Evolutionary conservation across 495 filamentous ascomycete species (phyloP).

Genomic region (Usnea hakonensis): DNA sequence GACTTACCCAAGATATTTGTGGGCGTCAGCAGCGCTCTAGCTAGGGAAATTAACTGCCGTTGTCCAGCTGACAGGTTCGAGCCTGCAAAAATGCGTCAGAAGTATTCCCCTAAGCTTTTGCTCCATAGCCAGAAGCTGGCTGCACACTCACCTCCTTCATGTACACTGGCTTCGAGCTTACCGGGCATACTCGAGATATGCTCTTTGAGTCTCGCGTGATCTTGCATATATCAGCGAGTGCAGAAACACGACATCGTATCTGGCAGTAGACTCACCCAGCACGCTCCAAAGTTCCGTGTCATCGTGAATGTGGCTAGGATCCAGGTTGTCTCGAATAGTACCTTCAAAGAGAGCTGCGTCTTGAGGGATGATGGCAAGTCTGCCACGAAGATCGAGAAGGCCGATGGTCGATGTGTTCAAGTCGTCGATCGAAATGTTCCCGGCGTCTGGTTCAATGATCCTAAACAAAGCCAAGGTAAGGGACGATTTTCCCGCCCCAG

Average conservation of each 20-base stretch:
- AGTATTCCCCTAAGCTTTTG: neutral
- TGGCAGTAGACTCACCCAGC: slow-evolving; percentile 56
- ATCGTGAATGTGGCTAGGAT: slow-evolving; percentile 90
- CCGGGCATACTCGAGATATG: slow-evolving; percentile 84
- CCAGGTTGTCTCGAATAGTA: slow-evolving; percentile 90
- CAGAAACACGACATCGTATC: neutral
- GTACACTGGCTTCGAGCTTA: slow-evolving; percentile 77
- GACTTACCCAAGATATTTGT: slow-evolving; percentile 72
- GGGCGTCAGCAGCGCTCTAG: slow-evolving; percentile 85
- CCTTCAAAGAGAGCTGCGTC: slow-evolving; percentile 97
- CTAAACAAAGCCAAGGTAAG: slow-evolving; percentile 90
- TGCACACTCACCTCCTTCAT: slow-evolving; percentile 79
- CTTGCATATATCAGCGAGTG: slow-evolving; percentile 38
- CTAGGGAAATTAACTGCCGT: slow-evolving; percentile 86
- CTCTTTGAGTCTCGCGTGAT: slow-evolving; percentile 88
- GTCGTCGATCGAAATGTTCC: slow-evolving; percentile 78
- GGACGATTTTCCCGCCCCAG: slow-evolving; percentile 93
- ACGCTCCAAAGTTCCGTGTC: slow-evolving; percentile 98
- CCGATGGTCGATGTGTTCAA: slow-evolving; percentile 88
- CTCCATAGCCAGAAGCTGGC: neutral
- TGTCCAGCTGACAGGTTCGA: slow-evolving; percentile 58
- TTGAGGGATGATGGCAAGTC: slow-evolving; percentile 96
- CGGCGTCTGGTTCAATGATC: slow-evolving; percentile 79
- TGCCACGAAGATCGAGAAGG: slow-evolving; percentile 75
- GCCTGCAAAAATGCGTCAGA: slow-evolving; percentile 30